Percentiles rank a stretch among this genome's conserved stretches.
phyloP scores from a whole-genome alignment of 2,329 filamentous ascomycete genomes.

The Epichloe uncinata region DNA sequence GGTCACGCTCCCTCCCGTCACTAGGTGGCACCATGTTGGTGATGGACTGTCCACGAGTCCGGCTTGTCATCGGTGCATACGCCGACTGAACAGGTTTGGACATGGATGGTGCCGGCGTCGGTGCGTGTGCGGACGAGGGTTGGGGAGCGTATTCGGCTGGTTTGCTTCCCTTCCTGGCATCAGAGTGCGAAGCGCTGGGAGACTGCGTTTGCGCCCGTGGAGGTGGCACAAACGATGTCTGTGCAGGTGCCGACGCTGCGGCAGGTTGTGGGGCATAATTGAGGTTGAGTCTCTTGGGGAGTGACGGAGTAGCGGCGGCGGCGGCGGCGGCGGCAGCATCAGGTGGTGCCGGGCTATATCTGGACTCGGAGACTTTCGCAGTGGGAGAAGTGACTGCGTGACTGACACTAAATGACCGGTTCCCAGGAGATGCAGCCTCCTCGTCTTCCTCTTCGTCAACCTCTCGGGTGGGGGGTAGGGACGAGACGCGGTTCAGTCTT shows the following conservation, averaged over 20 bases:
- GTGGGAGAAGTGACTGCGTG: conserved; percentile 9
- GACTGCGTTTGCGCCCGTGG: conserved; percentile 50
- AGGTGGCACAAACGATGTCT: conserved; percentile 36
- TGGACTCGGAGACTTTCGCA: conserved; percentile 18
- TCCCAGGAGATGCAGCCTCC: conserved; percentile 7
- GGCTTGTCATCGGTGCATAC: conserved; percentile 21
- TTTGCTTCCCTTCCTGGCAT: conserved; percentile 14
- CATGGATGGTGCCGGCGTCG: conserved; percentile 21
- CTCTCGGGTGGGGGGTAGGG: conserved; percentile 47
- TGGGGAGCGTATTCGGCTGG: conserved; percentile 34
- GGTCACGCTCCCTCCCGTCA: conserved; percentile 58
- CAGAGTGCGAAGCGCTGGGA: conserved; percentile 33
- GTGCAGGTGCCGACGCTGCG: conserved; percentile 19
- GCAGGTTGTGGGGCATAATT: conserved; percentile 34
- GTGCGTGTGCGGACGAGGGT: conserved; percentile 38
- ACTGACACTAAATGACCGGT: conserved; percentile 14
- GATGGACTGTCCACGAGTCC: conserved; percentile 39
- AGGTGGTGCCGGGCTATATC: conserved; percentile 25
- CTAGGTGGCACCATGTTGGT: conserved; percentile 47
- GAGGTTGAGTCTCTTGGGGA: conserved; percentile 40
- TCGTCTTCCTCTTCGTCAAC: conserved; percentile 44
- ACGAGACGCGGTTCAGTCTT: conserved; percentile 39
- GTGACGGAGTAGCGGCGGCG: conserved; percentile 34
- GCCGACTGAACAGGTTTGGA: conserved; percentile 14
- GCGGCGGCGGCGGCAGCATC: conserved; percentile 15